A percentile compares a stretch with the other conserved stretches of the same genome.
Conservation (phyloP, 768 basidiomycete species). For the Piloderma croceum region DNA sequence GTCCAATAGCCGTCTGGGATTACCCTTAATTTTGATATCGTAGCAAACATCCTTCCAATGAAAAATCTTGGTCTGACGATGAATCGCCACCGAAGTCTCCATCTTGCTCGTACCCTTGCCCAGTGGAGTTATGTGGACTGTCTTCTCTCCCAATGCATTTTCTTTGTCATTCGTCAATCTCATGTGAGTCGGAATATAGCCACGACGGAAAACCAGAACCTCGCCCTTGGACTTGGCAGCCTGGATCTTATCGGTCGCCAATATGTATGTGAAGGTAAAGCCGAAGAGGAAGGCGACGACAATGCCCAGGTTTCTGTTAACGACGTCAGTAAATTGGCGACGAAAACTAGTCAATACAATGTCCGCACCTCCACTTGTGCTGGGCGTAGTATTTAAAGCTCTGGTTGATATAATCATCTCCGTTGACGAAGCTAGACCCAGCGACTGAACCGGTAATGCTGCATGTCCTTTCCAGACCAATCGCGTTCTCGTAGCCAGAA, state of each 20-base stretch:
- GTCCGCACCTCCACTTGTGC: slow-evolving; percentile 33
- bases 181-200: slow-evolving; percentile 16
- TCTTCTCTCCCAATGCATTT: slow-evolving; percentile 23
- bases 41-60: slow-evolving; percentile 43
- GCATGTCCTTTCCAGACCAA: slow-evolving; percentile 37
- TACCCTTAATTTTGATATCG: slow-evolving; percentile 26
- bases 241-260: slow-evolving; percentile 30
- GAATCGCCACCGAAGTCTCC: slow-evolving; percentile 1
- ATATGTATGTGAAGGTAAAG: slow-evolving; percentile 32
- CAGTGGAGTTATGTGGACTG: too few species aligned
- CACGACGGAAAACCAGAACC: slow-evolving; percentile 22
- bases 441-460: slow-evolving; percentile 35
- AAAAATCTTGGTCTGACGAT: slow-evolving; percentile 32
- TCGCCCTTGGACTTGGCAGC: slow-evolving; percentile 25
- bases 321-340: slow-evolving; percentile 13
- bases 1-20: slow-evolving; percentile 30
- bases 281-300: slow-evolving; percentile 37
- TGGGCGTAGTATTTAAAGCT: slow-evolving; percentile 22
- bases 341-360: slow-evolving; percentile 34
- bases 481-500: slow-evolving; percentile 26
- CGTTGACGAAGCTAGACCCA: slow-evolving; percentile 36
- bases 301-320: slow-evolving; percentile 37
- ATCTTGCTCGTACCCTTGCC: slow-evolving; percentile 19
- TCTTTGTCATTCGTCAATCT: slow-evolving; percentile 21
- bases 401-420: slow-evolving; percentile 34